Percentiles rank a stretch among this genome's conserved stretches.
Conservation (phyloP, 768 basidiomycete species). For the Collybiopsis luxurians region DNA sequence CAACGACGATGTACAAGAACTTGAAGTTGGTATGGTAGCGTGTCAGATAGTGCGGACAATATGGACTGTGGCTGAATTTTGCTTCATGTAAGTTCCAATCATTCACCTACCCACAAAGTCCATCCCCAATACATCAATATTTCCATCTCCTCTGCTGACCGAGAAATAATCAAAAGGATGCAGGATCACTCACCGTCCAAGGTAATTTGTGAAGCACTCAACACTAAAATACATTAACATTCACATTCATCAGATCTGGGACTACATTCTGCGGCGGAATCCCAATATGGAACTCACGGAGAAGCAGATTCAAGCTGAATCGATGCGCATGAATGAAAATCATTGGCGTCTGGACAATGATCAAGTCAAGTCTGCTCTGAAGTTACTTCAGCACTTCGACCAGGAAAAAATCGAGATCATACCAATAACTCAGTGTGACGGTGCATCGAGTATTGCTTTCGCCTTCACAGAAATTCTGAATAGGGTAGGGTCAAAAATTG, state of each 20-base stretch:
- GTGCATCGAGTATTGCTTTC: not conserved
- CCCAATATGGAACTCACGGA: conserved; percentile 3
- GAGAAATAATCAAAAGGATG: not conserved
- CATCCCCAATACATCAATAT: not conserved
- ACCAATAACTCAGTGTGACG: not conserved
- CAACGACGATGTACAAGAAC: too few species aligned
- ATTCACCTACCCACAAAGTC: not conserved
- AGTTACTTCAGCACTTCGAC: conserved; percentile 15
- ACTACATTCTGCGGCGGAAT: conserved; percentile 14
- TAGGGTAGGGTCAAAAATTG: not conserved
- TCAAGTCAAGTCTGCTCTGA: conserved; percentile 24
- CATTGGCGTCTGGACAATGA: conserved; percentile 23
- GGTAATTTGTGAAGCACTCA: not conserved
- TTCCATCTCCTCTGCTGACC: not conserved
- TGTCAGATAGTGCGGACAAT: too few species aligned
- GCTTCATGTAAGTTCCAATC: not conserved
- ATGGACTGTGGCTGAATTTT: too few species aligned
- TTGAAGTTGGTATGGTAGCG: too few species aligned
- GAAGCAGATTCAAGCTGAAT: conserved; percentile 20
- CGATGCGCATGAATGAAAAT: conserved; percentile 12
- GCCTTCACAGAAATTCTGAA: not conserved
- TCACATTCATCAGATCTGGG: conserved; percentile 19
- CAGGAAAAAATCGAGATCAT: not conserved
- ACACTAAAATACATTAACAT: too few species aligned
- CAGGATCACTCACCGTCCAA: not conserved